These are phyloP conservation scores for Tylopilus sp. DNA, from an alignment of 1,284 basidiomycete species.

Conservation along the genomic window DNA sequence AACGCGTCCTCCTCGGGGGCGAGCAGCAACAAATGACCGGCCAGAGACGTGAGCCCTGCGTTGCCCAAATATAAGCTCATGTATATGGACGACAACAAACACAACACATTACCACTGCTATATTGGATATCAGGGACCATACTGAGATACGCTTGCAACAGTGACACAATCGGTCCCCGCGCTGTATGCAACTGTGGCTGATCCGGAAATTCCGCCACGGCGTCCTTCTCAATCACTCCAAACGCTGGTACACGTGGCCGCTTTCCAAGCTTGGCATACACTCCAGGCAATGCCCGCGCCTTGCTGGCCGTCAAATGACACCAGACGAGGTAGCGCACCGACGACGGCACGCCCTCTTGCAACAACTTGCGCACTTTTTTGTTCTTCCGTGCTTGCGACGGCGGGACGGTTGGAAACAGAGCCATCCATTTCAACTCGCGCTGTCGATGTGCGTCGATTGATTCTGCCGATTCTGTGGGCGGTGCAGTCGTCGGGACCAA, in stretches of 20 bases:
- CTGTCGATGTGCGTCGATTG: slow-evolving; percentile 77
- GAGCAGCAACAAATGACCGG: slow-evolving; percentile 83
- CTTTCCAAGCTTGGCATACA: slow-evolving; percentile 75
- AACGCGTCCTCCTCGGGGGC: slow-evolving; percentile 94
- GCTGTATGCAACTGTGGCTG: slow-evolving; percentile 66
- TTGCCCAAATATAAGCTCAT: slow-evolving; percentile 4
- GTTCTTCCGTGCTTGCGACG: slow-evolving; percentile 78
- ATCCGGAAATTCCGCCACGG: slow-evolving; percentile 60
- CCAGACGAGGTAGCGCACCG: slow-evolving; percentile 90
- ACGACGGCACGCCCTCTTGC: slow-evolving; percentile 86
- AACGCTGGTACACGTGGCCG: slow-evolving; percentile 67
- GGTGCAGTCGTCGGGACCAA: slow-evolving; percentile 27
- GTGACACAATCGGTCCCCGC: slow-evolving; percentile 63
- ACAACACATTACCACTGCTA: slow-evolving; percentile 54
- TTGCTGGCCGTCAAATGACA: slow-evolving; percentile 83
- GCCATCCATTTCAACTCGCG: slow-evolving; percentile 83
- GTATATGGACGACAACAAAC: neutral
- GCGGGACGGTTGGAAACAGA: slow-evolving; percentile 70
- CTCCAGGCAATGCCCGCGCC: slow-evolving; percentile 72
- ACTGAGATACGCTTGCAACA: slow-evolving; percentile 80
- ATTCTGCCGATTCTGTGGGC: slow-evolving; percentile 41
- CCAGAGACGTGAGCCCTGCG: slow-evolving; percentile 79
- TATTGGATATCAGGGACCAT: slow-evolving; percentile 89
- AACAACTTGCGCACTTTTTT: slow-evolving; percentile 89
- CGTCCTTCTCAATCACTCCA: slow-evolving; percentile 72